Base-by-base conservation (phyloP, 225 moss, liverwort and hornwort species). In the Straminergon stramineum region DNA sequence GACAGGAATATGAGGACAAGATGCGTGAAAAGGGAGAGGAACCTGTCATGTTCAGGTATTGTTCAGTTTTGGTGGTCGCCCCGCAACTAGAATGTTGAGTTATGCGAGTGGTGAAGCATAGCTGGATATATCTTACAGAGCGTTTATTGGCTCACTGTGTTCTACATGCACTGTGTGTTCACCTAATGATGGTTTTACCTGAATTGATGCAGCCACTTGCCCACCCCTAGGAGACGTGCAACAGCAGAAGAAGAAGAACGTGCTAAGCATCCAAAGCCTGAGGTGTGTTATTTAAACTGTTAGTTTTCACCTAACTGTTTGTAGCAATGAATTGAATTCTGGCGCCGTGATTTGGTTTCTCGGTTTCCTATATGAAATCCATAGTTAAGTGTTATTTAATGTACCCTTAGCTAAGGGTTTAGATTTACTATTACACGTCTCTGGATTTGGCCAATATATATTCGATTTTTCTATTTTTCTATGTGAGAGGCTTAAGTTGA, bases 201-300 rank as follows among this genome's bases (percentile, higher is more conserved):
- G 80, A 64, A 62, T 90, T 69, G 75, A 63, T 90, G 88, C 96
- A 99, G 99, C 93, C 99, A 99, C 80, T 93, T 99, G 89, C 99
- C 99, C 61, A 93, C 95, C 67, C 99, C 99, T 35, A 92, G 99
- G 79, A 95, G 99, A 90, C 94, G 99, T 86, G 99, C 99, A 81
- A 99, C 99, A 89, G 99, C 96, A n/a, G 99, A 97, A 94, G 99
- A 99, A 93, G 99, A 99, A 93, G 99, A 99, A 91, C 95, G 99
- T 89, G 99, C 97, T 52, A 99, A 99, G 91, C 97, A 99, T 95
- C 99, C 97, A n/a, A 99, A 95, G 89, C 96, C 99, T 90, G 99
- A 99, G 96, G 99, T 99, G 63, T 75, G 87, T 88, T 62, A 70
- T 55, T 69, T 32, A 6, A 66, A 43, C 81, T 75, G 45, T 64